Base-by-base conservation (phyloP, 139 green algal genomes). In the Eudorina sp. region DNA sequence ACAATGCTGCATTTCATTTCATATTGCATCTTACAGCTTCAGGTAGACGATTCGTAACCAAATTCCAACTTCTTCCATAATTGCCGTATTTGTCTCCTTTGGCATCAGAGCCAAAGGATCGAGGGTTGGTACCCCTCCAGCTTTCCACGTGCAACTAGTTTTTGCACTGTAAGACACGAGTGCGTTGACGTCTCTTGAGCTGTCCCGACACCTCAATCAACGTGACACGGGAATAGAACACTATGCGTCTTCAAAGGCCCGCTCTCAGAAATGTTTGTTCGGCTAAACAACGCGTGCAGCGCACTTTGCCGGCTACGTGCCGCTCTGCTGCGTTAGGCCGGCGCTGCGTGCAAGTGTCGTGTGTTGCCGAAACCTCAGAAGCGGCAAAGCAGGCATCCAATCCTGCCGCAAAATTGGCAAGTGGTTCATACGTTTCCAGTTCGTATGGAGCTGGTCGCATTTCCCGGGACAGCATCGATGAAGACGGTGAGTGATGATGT, bases 401-500 rank as follows among this genome's bases (percentile, higher is more conserved):
- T 53, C 36, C 36, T 2, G 34, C 36, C 5, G 19, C 53, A 0
- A 9, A 34, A n/a, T 8, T 27, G 8, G 2, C 53, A n/a, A 19
- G 19, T 64, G 60, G 60, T 2, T 29, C 64, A 55, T 88, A 83
- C 25, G 16, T 84, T 48, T 48, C 34, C 31, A 64, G n/a, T 21
- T 53, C 83, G 5, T 88, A 62, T 62, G 83, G 83, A 36, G 83
- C 45, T 1, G 83, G 81, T 1, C 81, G 81, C 21, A 29, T 88
- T 25, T 80, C 55, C 9, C 36, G 14, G 53, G 48, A 62, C 38
- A 41, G 41, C 60, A 27, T n/a, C n/a, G 48, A 72, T 14, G 77
- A 60, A 21, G 51, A 78, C 7, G 64, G 66, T 85, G 34, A 40
- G 64, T 48, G 55, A 27, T 18, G 14, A 45, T 53, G n/a, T n/a